Evolutionary conservation across 345 rosid genomes (phyloP), one percentile per base, ranked within the genome.

Genomic region (Moricandia moricandioides): DNA sequence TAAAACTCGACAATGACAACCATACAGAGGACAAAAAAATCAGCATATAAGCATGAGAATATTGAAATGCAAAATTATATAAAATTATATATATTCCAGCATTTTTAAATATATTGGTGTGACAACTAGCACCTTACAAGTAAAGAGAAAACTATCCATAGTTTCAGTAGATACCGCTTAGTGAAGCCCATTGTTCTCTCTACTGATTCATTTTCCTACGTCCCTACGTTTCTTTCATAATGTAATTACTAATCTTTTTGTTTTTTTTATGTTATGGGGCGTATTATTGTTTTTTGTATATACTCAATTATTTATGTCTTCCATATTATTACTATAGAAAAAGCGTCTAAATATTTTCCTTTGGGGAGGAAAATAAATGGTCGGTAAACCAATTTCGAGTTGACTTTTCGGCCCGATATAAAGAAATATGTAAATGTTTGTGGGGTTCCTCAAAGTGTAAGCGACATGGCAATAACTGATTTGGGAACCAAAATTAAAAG

Each of bases 161-260:
- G 76, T 77, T 77, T 71, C 67, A 55, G 1, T 33, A 18, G 51
- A 77, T 43, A 71, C 76, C 76, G 47, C 80, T 57, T 57, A 33
- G 33, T 65, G 71, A 63, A 63, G 67, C 80, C 80, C 72, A 77
- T 58, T 64, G 76, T 70, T 70, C 49, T 59, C 17, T 69, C 49
- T 57, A 24, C 9, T 34, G 18, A 67, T 51, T 17, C 39, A 35
- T 69, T 37, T 27, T 40, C 70, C 59, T 37, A 68, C 73, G 40
- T 62, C 58, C 13, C 33, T 62, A 62, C 65, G 70, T 70, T 76
- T 69, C 51, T 33, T 40, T 14, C 51, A 34, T 60, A 16, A 29
- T 57, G 65, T 62, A 9, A 8, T 29, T 61, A 70, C 43, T 52
- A 39, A 13, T 40, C 56, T 18, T 31, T 62, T 35, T 39, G 29